Evolutionary conservation across 805 yeast species (phyloP), one percentile per base, ranked within the genome.

Genomic region (Myxozyma udenii): DNA sequence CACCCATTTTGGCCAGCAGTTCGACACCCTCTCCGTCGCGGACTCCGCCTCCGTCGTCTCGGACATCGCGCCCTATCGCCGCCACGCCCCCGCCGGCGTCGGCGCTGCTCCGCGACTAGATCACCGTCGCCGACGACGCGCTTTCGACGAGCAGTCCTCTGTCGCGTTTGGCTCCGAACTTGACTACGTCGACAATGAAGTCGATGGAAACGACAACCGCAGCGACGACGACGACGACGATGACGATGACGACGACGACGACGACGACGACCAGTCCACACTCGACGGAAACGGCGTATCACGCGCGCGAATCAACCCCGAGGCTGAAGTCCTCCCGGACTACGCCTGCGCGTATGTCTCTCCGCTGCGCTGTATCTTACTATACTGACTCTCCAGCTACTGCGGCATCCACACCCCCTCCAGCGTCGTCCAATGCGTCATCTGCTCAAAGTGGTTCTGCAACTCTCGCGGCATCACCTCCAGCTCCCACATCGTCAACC

Each of bases 381-480:
- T 1, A 16, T 33, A 3, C 16, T 39, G n/a, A 18, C 16, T 18
- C 11, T 50, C 44, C 56, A 62, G 66, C 2, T 89, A 89, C 67
- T 89, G 97, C 71, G 93, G 89, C 1, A 73, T 87, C 24, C 80
- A 80, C 53, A 68, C 78, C 7, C 76, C 87, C 1, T 66, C 78
- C 4, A 76, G 84, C 43, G 85, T 88, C 12, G 85, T 85, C 38
- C 81, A 83, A 60, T 90, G 97, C 71, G 78, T 78, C 52, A 73
- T 76, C 4, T 90, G 96, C 68, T 69, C 79, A 60, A 83, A 81
- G 65, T 90, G 96, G 96, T 90, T 90, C 66, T 90, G 97, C 72
- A 90, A 90, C 65, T 78, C 86, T 12, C 79, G 80, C 50, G 75
- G 78, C 19, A 73, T 70, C 44, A 69, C 79, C 11, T 70, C 78